Evolutionary conservation across 2,329 filamentous ascomycete genomes (phyloP), one percentile per base, ranked within the genome.

Genomic region (Aureobasidium vineae): DNA sequence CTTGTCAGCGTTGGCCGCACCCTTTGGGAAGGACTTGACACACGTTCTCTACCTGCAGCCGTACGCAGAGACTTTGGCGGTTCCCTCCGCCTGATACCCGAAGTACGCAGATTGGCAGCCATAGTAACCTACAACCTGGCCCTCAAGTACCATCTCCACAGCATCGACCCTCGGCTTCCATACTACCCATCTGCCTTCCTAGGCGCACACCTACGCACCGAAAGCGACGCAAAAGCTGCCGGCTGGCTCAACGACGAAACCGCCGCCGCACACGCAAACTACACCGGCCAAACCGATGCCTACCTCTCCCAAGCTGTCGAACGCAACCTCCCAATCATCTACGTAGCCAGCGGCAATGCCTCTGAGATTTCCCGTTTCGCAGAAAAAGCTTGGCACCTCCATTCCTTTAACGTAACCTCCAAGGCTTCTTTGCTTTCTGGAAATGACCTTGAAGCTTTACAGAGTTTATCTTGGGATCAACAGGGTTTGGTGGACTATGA

Each of bases 401-500:
- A 73, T 53, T 72, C 74, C 36, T 70, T 82, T 13, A 77, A 74
- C 26, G 78, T 82, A 5, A 75, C 80, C 5, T 75, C 75, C 19
- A 83, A 83, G 71, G 67, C 74, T 19, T 77, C 82, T 36, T 70
- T 84, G 2, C 74, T 84, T 6, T 77, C 67, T 66, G 71, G 23
- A 67, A 70, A 28, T 0, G 79, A 82, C 60, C 71, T 76, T 1
- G 68, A 68, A 21, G 68, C 68, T 11, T 73, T 84, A 5, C 66
- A 74, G 15, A 66, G 67, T 23, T 71, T 84, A 43, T 78, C 73
- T 23, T 83, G 79, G 78, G 81, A 84, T 71, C 82, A 84, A 73
- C 79, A 80, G 66, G 79, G 78, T 3, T 73, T 84, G 23, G 78
- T 84, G 7, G 83, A 85, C 71, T 84, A 81, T 72, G 80, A 84